A percentile compares a stretch with the other conserved stretches of the same genome.
These are phyloP conservation scores for Xylaria grammica DNA, from an alignment of 495 filamentous ascomycete species.

Conservation along the genomic window DNA sequence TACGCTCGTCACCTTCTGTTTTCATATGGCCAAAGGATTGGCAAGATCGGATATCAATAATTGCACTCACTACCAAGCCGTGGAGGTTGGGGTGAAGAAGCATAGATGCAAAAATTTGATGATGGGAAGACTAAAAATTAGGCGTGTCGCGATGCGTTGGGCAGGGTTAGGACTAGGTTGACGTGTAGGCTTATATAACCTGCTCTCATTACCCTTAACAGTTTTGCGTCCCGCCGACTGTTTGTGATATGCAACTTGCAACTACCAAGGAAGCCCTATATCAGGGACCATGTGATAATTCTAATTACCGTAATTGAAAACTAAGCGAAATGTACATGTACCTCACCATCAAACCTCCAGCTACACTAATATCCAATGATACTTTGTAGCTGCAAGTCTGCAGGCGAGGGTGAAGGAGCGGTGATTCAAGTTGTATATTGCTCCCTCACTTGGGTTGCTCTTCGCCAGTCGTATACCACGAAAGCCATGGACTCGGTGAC, in stretches of 20 bases:
- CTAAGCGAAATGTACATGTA: conserved; percentile 48
- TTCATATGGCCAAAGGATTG: conserved; percentile 5
- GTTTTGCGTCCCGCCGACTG: background rate
- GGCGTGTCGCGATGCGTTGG: conserved; percentile 17
- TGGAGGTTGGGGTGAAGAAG: background rate
- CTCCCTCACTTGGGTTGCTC: conserved; percentile 54
- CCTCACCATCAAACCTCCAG: conserved; percentile 77
- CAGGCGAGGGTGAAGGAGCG: conserved; percentile 61
- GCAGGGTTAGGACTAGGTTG: conserved; percentile 14
- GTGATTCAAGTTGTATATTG: conserved; percentile 38
- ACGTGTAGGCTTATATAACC: conserved; percentile 9
- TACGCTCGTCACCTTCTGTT: background rate
- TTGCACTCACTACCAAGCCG: background rate
- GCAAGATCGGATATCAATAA: conserved; percentile 10
- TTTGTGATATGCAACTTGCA: background rate
- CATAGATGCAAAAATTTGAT: conserved; percentile 16
- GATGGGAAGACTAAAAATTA: conserved; percentile 5
- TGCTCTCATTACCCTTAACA: conserved; percentile 1
- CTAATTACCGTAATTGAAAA: background rate
- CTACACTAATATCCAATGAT: conserved; percentile 50
- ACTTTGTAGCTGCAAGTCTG: conserved; percentile 67
- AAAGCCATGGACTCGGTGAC: conserved; percentile 66
- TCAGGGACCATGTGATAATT: background rate
- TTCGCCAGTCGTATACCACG: conserved; percentile 82
- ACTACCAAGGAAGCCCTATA: background rate